Base-by-base conservation (phyloP, 208 protist genomes). In the Leishmania gerbilli region DNA sequence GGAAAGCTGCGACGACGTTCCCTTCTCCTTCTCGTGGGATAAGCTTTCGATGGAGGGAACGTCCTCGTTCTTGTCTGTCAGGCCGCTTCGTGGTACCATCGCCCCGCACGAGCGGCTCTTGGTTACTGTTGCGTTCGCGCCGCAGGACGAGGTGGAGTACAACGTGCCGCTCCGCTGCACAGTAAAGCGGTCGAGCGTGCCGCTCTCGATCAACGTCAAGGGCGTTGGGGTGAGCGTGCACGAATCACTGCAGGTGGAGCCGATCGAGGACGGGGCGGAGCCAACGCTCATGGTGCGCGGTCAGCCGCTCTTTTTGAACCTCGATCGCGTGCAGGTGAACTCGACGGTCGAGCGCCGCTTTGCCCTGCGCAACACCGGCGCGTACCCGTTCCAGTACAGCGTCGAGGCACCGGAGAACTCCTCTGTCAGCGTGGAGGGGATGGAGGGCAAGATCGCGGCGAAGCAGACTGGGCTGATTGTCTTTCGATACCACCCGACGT, bases 121-220 rank as follows among this genome's bases (percentile, higher is more conserved):
- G 37, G 64, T 99, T 9, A 86, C 84, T 15, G 77, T 99, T 21
- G 76, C 58, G 40, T 99, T 99, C 86, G 74, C 79, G 47, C 98
- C 99, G 24, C 86, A 92, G 74, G 89, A 94, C 21, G 99, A 99
- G 88, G 92, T 95, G 78, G 83, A 85, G 79, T 98, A 98, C 87
- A 99, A 99, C 85, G 91, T 96, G 49, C 96, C 97, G 76, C 84
- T 99, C 40, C 77, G 90, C 47, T 99, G 96, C 84, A 74, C 79
- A 24, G 91, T 99, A 15, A 98, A 98, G 88, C 97, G 97, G 75
- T 94, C 97, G 71, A 96, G 93, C 71, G 91, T 92, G 74, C 91
- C 92, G 45, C 87, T 99, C 51, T 96, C 91, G 21, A 92, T 99
- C 81, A 99, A 99, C 91, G 92, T 99, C 45, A 99, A 99, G 88